phyloP scores from a whole-genome alignment of 805 yeast species.

The Candida maris region DNA sequence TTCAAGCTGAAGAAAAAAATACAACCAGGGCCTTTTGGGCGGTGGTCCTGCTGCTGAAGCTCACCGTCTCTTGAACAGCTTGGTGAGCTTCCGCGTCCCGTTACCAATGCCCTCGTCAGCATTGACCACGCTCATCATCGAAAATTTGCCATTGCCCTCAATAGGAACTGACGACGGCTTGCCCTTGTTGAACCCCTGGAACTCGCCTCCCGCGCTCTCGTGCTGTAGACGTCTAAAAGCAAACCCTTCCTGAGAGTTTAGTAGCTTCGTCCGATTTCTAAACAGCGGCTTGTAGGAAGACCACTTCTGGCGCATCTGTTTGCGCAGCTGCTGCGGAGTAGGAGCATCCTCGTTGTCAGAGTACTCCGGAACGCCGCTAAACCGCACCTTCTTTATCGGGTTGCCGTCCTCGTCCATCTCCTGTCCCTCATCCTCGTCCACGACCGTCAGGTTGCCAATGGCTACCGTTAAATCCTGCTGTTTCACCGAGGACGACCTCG shows the following conservation, averaged over 20 bases:
- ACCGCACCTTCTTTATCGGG: conserved; percentile 43
- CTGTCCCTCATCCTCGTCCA: conserved; percentile 13
- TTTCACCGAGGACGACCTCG: conserved; percentile 21
- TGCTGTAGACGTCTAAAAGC: conserved; percentile 30
- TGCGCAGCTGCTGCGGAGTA: conserved; percentile 34
- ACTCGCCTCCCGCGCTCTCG: conserved; percentile 12
- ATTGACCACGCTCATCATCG: conserved; percentile 30
- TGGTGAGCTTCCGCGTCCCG: conserved; percentile 21
- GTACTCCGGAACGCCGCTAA: conserved; percentile 50
- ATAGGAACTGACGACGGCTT: conserved; percentile 16
- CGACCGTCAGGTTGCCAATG: conserved; percentile 24
- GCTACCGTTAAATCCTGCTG: conserved; percentile 8
- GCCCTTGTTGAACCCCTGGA: conserved; percentile 23
- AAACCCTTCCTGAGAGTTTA: conserved; percentile 35
- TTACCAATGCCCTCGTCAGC: conserved; percentile 6
- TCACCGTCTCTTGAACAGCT: conserved; percentile 25
- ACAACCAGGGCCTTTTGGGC: no score
- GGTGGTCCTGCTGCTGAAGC: no score
- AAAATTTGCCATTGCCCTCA: conserved; percentile 26
- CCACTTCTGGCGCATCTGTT: conserved; percentile 34
- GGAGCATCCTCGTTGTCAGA: conserved; percentile 55
- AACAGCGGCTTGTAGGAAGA: conserved; percentile 30
- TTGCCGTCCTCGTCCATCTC: conserved; percentile 16
- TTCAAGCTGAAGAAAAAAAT: conserved; percentile 1
- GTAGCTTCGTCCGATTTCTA: conserved; percentile 27